Conservation (phyloP, 495 filamentous ascomycete genomes). For the Penicillium bovifimosum region DNA sequence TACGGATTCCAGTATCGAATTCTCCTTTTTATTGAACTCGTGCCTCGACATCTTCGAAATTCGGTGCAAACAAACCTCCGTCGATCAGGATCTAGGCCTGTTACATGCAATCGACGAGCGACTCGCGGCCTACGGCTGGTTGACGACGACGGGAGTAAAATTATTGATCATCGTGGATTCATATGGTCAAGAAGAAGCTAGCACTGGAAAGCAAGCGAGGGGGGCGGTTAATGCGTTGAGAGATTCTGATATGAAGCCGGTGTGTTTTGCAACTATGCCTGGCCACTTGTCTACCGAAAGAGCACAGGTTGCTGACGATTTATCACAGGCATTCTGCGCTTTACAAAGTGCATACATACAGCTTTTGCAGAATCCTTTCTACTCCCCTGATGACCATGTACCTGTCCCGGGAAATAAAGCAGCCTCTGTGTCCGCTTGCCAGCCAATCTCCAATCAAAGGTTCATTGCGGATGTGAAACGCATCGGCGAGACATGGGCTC, state of each 20-base stretch:
- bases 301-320: background rate
- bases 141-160: conserved; percentile 94
- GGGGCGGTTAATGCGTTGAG: conserved; percentile 53
- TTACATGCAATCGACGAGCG: conserved; percentile 90
- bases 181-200: conserved; percentile 48
- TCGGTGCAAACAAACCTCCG: conserved; percentile 59
- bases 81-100: conserved; percentile 81
- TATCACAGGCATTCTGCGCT: conserved; percentile 70
- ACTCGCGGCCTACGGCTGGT: conserved; percentile 85
- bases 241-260: conserved; percentile 77
- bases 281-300: background rate
- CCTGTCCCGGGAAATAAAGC: conserved; percentile 35
- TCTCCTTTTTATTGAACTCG: conserved; percentile 83
- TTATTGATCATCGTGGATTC: conserved; percentile 86
- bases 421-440: conserved; percentile 29
- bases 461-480: conserved; percentile 79
- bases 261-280: conserved; percentile 32
- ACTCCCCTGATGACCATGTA: conserved; percentile 77
- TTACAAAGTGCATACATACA: conserved; percentile 87
- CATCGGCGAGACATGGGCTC: conserved; percentile 67
- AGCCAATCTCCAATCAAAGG: conserved; percentile 70
- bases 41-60: conserved; percentile 91
- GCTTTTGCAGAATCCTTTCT: conserved; percentile 92
- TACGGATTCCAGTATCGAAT: conserved; percentile 64
- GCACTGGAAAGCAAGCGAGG: conserved; percentile 24